Evolutionary conservation across 768 basidiomycete genomes (phyloP).

Genomic region (Mycena leptocephala): DNA sequence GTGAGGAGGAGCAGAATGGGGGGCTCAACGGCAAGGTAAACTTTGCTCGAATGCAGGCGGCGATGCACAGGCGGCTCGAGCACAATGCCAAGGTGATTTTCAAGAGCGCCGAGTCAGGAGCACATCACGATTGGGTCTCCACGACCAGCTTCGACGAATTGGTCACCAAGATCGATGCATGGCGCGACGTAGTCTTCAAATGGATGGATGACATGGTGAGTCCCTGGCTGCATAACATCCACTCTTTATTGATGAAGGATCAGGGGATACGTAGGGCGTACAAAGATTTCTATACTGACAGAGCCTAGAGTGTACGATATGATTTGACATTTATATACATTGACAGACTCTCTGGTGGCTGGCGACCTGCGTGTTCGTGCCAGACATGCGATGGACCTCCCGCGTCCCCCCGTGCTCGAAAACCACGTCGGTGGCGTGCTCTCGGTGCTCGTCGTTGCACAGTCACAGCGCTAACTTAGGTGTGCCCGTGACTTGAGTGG

Average conservation of each 20-base stretch:
- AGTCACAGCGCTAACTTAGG: too few relatives aligned
- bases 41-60: conserved; percentile 20
- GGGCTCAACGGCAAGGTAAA: background rate
- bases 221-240: background rate
- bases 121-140: conserved; percentile 12
- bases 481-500: too few relatives aligned
- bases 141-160: background rate
- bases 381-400: too few relatives aligned
- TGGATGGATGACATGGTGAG: background rate
- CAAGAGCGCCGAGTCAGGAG: conserved; percentile 5
- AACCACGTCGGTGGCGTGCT: too few relatives aligned
- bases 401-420: too few relatives aligned
- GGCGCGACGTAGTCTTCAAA: background rate
- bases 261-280: background rate
- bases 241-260: background rate
- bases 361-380: background rate
- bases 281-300: background rate
- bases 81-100: conserved; percentile 9
- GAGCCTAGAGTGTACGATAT: too few relatives aligned
- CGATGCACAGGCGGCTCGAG: conserved; percentile 7
- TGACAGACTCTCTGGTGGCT: background rate
- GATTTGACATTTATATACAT: background rate
- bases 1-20: background rate
- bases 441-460: too few relatives aligned
- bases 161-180: background rate